phyloP scores from a whole-genome alignment of 768 basidiomycete genomes.

The Krasilnikovozyma curviuscula region DNA sequence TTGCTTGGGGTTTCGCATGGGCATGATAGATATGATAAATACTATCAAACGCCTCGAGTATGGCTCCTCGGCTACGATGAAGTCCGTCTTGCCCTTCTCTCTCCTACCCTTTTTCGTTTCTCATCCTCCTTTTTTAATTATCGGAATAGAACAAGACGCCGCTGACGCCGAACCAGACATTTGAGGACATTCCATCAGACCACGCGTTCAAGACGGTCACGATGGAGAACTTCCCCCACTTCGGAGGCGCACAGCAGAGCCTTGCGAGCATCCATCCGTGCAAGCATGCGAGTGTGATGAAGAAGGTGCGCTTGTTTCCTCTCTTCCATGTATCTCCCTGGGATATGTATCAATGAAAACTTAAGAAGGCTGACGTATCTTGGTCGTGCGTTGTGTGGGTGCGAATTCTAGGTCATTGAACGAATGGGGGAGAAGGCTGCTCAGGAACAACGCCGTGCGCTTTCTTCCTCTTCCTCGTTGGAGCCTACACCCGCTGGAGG shows the following conservation, averaged over 20 bases:
- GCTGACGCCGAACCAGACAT: conserved; percentile 72
- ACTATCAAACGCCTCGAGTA: conserved; percentile 93
- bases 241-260: conserved; percentile 37
- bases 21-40: conserved; percentile 60
- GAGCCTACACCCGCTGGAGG: not conserved
- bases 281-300: conserved; percentile 98
- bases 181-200: conserved; percentile 92
- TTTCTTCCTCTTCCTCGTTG: not conserved
- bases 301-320: no score
- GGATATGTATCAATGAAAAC: no score
- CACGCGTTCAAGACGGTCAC: conserved; percentile 98
- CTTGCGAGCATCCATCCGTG: conserved; percentile 88
- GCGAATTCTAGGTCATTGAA: no score
- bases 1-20: not conserved
- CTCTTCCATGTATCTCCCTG: no score
- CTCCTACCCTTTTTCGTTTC: not conserved
- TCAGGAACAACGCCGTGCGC: conserved; percentile 5
- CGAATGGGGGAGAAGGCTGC: conserved; percentile 6
- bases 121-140: not conserved
- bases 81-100: conserved; percentile 31
- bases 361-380: no score
- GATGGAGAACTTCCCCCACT: conserved; percentile 95
- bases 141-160: conserved; percentile 56
- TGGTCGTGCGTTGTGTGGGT: no score
- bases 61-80: conserved; percentile 98